These are phyloP conservation scores for Bipolaris gigantea DNA, from an alignment of 2,329 filamentous ascomycete species.

Conservation along the genomic window DNA sequence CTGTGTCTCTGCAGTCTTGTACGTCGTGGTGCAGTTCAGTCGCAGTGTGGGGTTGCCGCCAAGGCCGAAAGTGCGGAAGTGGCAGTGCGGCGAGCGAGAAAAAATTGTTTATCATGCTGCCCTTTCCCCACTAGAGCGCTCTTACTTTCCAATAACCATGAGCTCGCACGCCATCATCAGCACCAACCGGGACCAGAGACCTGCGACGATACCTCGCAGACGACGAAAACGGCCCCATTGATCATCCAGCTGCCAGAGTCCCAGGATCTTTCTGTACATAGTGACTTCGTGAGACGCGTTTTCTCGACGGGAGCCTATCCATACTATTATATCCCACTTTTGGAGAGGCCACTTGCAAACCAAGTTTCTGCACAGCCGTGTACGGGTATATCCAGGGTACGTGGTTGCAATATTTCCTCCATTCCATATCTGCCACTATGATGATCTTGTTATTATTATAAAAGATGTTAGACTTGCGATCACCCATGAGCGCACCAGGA, in stretches of 20 bases:
- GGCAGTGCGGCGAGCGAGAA: conserved; percentile 20
- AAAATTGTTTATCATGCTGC: conserved; percentile 26
- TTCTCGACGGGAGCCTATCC: not conserved
- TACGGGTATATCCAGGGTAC: conserved; percentile 15
- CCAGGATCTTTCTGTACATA: conserved; percentile 12
- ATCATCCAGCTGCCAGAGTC: not conserved
- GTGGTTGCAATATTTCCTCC: conserved; percentile 5
- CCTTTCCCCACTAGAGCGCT: conserved; percentile 23
- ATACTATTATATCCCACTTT: conserved; percentile 8
- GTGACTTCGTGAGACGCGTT: conserved; percentile 19
- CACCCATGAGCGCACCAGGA: conserved; percentile 42
- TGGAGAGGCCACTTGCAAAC: conserved; percentile 6
- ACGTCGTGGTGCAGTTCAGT: not conserved
- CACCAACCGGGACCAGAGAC: conserved; percentile 16
- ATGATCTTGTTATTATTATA: conserved; percentile 42
- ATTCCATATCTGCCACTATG: conserved; percentile 22
- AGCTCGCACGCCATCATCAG: conserved; percentile 22
- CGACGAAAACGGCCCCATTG: conserved; percentile 9
- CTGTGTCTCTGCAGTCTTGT: not conserved
- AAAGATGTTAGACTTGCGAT: conserved; percentile 49
- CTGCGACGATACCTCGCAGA: conserved; percentile 12
- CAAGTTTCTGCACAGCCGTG: not conserved
- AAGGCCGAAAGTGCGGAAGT: conserved; percentile 12
- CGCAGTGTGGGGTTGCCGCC: conserved; percentile 13
- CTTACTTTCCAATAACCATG: conserved; percentile 35